Evolutionary conservation across 139 green algal species (phyloP), one percentile per base, ranked within the genome.

Genomic region (Micractinium conductrix): DNA sequence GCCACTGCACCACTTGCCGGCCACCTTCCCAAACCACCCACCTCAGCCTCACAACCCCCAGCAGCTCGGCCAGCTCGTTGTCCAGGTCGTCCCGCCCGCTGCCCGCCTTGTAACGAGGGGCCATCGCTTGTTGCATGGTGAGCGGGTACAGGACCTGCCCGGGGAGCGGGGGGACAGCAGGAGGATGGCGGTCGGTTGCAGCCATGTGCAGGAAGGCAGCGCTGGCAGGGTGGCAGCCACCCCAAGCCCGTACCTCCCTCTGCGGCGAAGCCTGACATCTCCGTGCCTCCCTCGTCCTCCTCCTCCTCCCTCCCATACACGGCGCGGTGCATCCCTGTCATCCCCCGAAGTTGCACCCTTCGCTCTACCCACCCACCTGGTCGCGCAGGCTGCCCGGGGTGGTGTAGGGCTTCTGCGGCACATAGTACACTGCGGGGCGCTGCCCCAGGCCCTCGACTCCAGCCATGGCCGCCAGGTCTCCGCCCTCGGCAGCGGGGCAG

Each of bases 341-440:
- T n/a, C n/a, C n/a, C n/a, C n/a, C n/a, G n/a, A n/a, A n/a, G n/a
- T n/a, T n/a, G n/a, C n/a, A n/a, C n/a, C n/a, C n/a, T n/a, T n/a
- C n/a, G n/a, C n/a, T n/a, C n/a, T n/a, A n/a, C n/a, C 48, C 10
- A 16, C 60, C 14, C 37, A 33, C 68, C 86, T 95, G 91, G 28
- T 93, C 92, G 10, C 87, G 73, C 40, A 95, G 83, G 19, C 80
- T 92, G 67, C 92, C 92, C 55, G 88, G 85, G n/a, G 92, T 91
- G 70, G 87, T 94, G 88, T 95, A 95, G 1, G 91, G 91, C 79
- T 86, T 89, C 85, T 95, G 92, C 7, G 92, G 86, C 62, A 95
- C 92, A 63, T 92, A 93, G 76, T 91, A 94, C 30, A 95, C 87
- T 45, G 86, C 86, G 35, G 63, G 63, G 19, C 45, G 60, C 58